Evolutionary conservation across 2,329 filamentous ascomycete genomes (phyloP).

Genomic region (Cladosporium sphaerospermum): DNA sequence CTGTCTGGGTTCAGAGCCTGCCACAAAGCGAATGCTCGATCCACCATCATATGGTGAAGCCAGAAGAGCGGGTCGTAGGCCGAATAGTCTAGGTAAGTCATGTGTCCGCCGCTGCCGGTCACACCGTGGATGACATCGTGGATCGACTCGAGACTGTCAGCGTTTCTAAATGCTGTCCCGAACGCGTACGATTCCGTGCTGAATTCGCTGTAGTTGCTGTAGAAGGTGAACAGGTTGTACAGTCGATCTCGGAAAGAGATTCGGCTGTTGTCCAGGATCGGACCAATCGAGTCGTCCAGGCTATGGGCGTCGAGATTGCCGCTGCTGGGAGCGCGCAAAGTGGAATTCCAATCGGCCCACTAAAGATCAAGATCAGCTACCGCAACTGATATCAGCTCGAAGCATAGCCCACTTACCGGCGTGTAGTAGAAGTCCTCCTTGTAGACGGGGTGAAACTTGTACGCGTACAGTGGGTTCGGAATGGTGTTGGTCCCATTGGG

Average conservation of each 20-base stretch:
- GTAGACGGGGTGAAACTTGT: conserved; percentile 47
- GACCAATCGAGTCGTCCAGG: conserved; percentile 53
- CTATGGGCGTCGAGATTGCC: conserved; percentile 43
- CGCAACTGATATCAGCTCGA: not conserved
- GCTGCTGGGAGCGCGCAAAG: conserved; percentile 51
- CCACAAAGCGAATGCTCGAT: conserved; percentile 71
- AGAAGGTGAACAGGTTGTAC: conserved; percentile 61
- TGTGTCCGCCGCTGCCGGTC: conserved; percentile 57
- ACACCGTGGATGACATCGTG: conserved; percentile 47
- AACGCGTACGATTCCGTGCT: conserved; percentile 58
- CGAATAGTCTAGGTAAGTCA: conserved; percentile 64
- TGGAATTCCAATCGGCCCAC: conserved; percentile 56
- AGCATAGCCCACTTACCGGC: conserved; percentile 46
- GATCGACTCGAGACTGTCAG: conserved; percentile 52
- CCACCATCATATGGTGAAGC: conserved; percentile 68
- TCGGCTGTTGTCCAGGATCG: conserved; percentile 48
- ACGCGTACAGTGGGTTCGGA: conserved; percentile 30
- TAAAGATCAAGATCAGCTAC: conserved; percentile 24
- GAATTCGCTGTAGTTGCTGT: conserved; percentile 61
- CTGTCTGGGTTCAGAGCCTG: conserved; percentile 64
- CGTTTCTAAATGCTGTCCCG: conserved; percentile 39
- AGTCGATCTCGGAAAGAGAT: conserved; percentile 54
- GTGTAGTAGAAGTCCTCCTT: conserved; percentile 51
- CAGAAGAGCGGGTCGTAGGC: conserved; percentile 77
- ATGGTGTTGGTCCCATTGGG: conserved; percentile 30